These are phyloP conservation scores for Metschnikowia cerradonensis DNA, from an alignment of 805 yeast genomes.

Conservation along the genomic window DNA sequence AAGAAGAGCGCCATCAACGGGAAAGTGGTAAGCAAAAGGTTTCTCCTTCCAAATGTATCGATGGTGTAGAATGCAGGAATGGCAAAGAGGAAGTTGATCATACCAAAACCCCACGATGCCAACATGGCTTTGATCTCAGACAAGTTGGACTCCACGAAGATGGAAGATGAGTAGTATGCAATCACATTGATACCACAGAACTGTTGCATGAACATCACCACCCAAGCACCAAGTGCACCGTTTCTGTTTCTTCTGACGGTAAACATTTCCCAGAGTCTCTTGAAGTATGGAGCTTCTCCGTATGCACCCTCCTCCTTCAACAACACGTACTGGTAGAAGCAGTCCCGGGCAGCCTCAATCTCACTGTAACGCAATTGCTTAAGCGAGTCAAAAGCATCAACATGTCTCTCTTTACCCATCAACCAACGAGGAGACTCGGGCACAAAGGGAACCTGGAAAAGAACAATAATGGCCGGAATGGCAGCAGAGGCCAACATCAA, in stretches of 20 bases:
- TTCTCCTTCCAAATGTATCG: constrained; percentile 73
- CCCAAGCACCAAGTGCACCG: constrained; percentile 74
- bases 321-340: constrained; percentile 54
- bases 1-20: constrained; percentile 61
- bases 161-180: constrained; percentile 78
- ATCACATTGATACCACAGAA: constrained; percentile 88
- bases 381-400: constrained; percentile 50
- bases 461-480: constrained; percentile 52
- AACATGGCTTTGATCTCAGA: constrained; percentile 57
- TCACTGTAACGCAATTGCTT: constrained; percentile 41
- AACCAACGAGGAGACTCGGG: constrained; percentile 75
- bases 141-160: constrained; percentile 67
- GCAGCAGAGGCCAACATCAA: constrained; percentile 62
- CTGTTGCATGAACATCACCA: constrained; percentile 87
- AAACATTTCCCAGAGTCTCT: constrained; percentile 54
- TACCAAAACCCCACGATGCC: constrained; percentile 86
- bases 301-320: constrained; percentile 59
- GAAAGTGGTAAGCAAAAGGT: constrained; percentile 53
- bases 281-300: constrained; percentile 39
- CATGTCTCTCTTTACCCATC: constrained; percentile 47
- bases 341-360: constrained; percentile 61
- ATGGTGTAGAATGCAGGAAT: constrained; percentile 78
- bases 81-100: constrained; percentile 75
- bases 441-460: constrained; percentile 47
- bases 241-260: constrained; percentile 77